phyloP scores from a whole-genome alignment of 495 filamentous ascomycete genomes.

The Polyplosphaeria fusca region DNA sequence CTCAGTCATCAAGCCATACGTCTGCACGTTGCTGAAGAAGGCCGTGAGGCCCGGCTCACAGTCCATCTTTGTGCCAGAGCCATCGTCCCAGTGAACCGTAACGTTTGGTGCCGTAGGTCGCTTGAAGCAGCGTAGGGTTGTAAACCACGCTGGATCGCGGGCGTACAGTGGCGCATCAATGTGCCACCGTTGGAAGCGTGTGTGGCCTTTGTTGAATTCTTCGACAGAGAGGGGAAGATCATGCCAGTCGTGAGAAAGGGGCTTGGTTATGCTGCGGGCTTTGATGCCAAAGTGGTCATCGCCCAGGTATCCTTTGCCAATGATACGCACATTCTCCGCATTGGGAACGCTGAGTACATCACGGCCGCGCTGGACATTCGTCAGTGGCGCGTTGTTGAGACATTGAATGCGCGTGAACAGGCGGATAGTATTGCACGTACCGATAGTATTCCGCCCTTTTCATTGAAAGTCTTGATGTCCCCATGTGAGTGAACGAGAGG shows the following conservation, averaged over 20 bases:
- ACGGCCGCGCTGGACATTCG: background rate
- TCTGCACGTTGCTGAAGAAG: constrained; percentile 29
- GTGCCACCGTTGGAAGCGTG: constrained; percentile 47
- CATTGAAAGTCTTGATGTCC: background rate
- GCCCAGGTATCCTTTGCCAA: constrained; percentile 47
- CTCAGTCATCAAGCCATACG: constrained; percentile 41
- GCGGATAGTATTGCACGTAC: too few species aligned
- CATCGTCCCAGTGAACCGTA: constrained; percentile 46
- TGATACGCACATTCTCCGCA: constrained; percentile 45
- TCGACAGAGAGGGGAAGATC: constrained; percentile 24
- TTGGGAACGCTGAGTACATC: background rate
- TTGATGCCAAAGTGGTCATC: constrained; percentile 46
- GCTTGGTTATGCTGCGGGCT: constrained; percentile 37
- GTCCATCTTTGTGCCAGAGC: constrained; percentile 26
- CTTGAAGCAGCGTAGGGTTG: constrained; percentile 44
- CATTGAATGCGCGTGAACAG: too few species aligned
- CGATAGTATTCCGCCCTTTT: background rate
- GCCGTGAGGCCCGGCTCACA: constrained; percentile 4
- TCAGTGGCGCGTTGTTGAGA: background rate
- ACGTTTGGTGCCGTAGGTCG: constrained; percentile 37
- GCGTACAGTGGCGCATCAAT: constrained; percentile 48
- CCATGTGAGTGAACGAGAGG: too few species aligned
- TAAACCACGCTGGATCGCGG: constrained; percentile 46
- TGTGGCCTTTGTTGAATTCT: constrained; percentile 37
- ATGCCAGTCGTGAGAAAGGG: constrained; percentile 42